Percentiles rank a stretch among this genome's conserved stretches.
Evolutionary conservation across 208 protist species (phyloP).

Genomic region (Trypanosoma vivax): DNA sequence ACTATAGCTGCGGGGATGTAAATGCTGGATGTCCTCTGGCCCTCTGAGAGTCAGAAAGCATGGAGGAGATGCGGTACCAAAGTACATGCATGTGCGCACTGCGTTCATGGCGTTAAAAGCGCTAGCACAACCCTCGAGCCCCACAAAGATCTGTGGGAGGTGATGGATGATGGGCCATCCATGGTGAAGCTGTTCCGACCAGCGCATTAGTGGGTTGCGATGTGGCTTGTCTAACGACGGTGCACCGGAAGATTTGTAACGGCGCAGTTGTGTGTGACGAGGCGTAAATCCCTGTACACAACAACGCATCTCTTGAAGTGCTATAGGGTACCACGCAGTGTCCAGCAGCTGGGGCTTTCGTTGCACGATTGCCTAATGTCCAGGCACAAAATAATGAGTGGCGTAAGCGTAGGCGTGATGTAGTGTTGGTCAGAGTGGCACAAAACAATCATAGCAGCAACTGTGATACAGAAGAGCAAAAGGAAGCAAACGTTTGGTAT

Average conservation of each 20-base stretch:
- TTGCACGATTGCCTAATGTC: too few relatives aligned
- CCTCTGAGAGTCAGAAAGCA: slow-evolving; percentile 41
- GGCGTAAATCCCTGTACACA: too few relatives aligned
- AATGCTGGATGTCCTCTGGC: slow-evolving; percentile 46
- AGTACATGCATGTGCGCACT: slow-evolving; percentile 74
- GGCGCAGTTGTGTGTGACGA: too few relatives aligned
- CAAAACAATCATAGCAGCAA: too few relatives aligned
- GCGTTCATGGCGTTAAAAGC: slow-evolving; percentile 86
- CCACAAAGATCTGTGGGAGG: slow-evolving; percentile 34
- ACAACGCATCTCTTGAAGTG: too few relatives aligned
- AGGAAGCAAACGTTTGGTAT: too few relatives aligned
- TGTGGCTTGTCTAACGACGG: slow-evolving; percentile 30
- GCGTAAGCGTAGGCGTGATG: too few relatives aligned
- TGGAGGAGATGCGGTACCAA: slow-evolving; percentile 50
- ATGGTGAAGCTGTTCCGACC: slow-evolving; percentile 37
- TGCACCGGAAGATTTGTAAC: slow-evolving; percentile 37
- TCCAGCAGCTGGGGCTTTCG: too few relatives aligned
- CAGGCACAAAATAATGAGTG: too few relatives aligned
- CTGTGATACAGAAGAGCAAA: too few relatives aligned
- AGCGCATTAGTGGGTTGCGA: slow-evolving; percentile 63
- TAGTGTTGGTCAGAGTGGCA: too few relatives aligned
- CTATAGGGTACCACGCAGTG: too few relatives aligned
- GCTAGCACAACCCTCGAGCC: slow-evolving; percentile 69
- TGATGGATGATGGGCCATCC: slow-evolving; percentile 19
- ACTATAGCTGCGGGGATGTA: slow-evolving; percentile 17